Evolutionary conservation across 306 rosid species (phyloP).

Genomic region (Nissolia schottii): DNA sequence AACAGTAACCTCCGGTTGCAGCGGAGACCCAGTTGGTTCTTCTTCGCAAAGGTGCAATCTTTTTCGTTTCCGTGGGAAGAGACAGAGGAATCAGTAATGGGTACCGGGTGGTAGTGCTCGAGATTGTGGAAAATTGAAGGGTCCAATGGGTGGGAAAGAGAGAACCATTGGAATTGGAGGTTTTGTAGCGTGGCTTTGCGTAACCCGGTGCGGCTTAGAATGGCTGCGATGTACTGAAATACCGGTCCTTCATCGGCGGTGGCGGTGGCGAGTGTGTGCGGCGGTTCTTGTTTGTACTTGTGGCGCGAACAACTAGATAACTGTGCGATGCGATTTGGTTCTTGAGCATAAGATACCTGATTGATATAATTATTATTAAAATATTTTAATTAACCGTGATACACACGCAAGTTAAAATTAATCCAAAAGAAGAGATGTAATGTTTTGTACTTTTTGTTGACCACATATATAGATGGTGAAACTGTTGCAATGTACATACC

Average conservation of each 20-base stretch:
- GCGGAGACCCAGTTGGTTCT: conserved; percentile 22
- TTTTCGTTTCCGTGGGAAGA: background rate
- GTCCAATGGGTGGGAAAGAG: conserved; percentile 58
- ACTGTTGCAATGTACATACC: conserved; percentile 23
- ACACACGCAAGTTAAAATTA: background rate
- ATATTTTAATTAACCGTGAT: background rate
- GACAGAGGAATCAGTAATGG: background rate
- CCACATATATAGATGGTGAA: background rate
- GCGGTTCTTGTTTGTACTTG: conserved; percentile 43
- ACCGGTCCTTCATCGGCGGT: conserved; percentile 38
- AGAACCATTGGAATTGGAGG: conserved; percentile 40
- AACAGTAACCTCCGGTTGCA: conserved; percentile 57
- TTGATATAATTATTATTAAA: conserved; percentile 13
- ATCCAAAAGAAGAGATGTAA: background rate
- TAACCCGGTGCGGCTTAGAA: conserved; percentile 48
- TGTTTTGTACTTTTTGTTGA: background rate
- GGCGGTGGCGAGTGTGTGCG: conserved; percentile 27
- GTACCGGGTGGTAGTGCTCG: conserved; percentile 28
- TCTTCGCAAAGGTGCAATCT: conserved; percentile 1
- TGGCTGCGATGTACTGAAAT: conserved; percentile 42
- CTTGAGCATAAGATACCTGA: conserved; percentile 30
- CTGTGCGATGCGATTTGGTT: conserved; percentile 47
- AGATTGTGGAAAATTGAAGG: conserved; percentile 57
- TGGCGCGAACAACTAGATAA: conserved; percentile 58
- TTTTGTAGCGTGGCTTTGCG: conserved; percentile 5